A percentile compares a stretch with the other conserved stretches of the same genome.
Evolutionary conservation across 352 stramenopile species (phyloP).

Genomic region (Phytopythium ostracodes): DNA sequence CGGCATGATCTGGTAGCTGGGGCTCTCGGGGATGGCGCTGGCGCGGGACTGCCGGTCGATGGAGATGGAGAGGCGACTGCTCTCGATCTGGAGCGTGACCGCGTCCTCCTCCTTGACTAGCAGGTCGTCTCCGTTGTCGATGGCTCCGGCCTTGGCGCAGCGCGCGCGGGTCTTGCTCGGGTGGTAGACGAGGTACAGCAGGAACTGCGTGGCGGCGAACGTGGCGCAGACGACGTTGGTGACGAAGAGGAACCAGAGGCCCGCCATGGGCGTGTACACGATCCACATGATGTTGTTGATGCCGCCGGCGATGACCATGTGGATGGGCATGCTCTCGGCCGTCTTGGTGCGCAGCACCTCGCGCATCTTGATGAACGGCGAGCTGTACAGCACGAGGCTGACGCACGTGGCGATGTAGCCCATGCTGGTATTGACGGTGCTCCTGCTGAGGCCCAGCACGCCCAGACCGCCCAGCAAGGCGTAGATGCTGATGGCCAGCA

Average conservation of each 20-base stretch:
- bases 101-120: constrained; percentile 23
- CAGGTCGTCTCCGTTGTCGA: constrained; percentile 9
- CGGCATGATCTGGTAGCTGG: constrained; percentile 22
- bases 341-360: constrained; percentile 45
- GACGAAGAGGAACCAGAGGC: constrained; percentile 49
- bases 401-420: constrained; percentile 32
- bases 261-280: constrained; percentile 33
- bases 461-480: constrained; percentile 22
- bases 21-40: constrained; percentile 12
- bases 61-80: constrained; percentile 10
- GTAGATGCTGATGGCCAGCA: constrained; percentile 35
- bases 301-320: constrained; percentile 46
- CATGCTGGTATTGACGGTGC: constrained; percentile 28
- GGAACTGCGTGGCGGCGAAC: constrained; percentile 29
- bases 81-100: constrained; percentile 1
- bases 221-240: constrained; percentile 39
- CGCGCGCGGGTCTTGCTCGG: constrained; percentile 37
- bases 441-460: constrained; percentile 23
- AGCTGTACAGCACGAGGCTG: constrained; percentile 50
- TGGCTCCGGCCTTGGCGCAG: constrained; percentile 14
- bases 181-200: constrained; percentile 44
- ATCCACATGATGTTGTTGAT: constrained; percentile 60
- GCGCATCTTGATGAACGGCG: constrained; percentile 47
- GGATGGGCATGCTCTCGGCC: constrained; percentile 44
- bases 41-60: constrained; percentile 13